A percentile compares a stretch with the other conserved stretches of the same genome.
phyloP scores from a whole-genome alignment of 2,329 filamentous ascomycete species.

The Exophiala bonariae region DNA sequence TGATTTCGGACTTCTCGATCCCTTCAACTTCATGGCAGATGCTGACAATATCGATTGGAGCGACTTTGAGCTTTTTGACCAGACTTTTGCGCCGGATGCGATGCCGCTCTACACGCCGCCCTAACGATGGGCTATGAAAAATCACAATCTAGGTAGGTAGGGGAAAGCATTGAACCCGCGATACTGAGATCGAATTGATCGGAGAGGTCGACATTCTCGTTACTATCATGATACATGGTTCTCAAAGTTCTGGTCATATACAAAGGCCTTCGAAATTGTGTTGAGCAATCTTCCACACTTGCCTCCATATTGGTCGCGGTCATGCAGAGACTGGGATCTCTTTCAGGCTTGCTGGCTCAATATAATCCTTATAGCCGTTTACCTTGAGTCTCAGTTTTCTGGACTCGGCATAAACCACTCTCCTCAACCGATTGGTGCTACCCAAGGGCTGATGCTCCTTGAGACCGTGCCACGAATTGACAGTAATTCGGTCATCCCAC shows the following conservation, averaged over 20 bases:
- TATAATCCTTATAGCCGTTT: constrained; percentile 19
- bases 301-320: too few relatives aligned
- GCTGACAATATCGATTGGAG: constrained; percentile 27
- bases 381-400: constrained; percentile 20
- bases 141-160: too few relatives aligned
- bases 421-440: constrained; percentile 19
- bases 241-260: too few relatives aligned
- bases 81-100: too few relatives aligned
- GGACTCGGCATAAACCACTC: constrained; percentile 24
- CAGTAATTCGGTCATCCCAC: constrained; percentile 23
- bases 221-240: too few relatives aligned
- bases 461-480: constrained; percentile 22
- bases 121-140: too few relatives aligned
- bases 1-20: constrained; percentile 23
- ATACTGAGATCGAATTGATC: too few relatives aligned
- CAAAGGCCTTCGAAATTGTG: too few relatives aligned
- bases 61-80: neutral
- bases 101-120: too few relatives aligned
- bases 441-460: constrained; percentile 21
- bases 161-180: too few relatives aligned
- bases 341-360: constrained; percentile 20
- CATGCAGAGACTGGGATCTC: constrained; percentile 15
- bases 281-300: too few relatives aligned
- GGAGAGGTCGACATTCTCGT: too few relatives aligned
- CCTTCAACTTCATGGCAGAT: constrained; percentile 26